Percentiles rank a stretch among this genome's conserved stretches.
These are phyloP conservation scores for Linum trigynum DNA, from an alignment of 345 rosid genomes.

Conservation along the genomic window DNA sequence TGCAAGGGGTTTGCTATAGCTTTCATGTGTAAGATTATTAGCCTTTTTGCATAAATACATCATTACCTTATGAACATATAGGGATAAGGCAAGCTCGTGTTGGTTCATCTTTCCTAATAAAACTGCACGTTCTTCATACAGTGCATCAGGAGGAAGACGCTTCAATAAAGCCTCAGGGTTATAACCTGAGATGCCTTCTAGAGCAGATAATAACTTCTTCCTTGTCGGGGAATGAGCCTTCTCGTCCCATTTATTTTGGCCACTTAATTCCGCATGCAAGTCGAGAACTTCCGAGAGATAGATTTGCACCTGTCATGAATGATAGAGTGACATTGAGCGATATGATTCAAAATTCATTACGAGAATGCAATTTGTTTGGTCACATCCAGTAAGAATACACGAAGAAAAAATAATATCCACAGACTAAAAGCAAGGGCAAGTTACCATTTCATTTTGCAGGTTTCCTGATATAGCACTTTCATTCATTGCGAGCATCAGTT, in stretches of 20 bases:
- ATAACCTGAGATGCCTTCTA: slow-evolving; percentile 87
- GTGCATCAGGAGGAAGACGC: slow-evolving; percentile 81
- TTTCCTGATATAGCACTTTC: slow-evolving; percentile 85
- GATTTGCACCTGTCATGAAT: slow-evolving; percentile 65
- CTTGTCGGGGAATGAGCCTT: slow-evolving; percentile 71
- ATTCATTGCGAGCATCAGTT: slow-evolving; percentile 94
- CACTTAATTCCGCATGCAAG: slow-evolving; percentile 55
- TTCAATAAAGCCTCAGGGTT: slow-evolving; percentile 73
- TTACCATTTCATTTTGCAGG: slow-evolving; percentile 96
- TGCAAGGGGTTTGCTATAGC: too few relatives aligned
- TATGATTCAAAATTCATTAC: background rate
- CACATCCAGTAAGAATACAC: background rate
- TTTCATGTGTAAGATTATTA: too few relatives aligned
- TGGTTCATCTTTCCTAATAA: slow-evolving; percentile 93
- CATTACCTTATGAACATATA: slow-evolving; percentile 90
- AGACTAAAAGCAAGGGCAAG: slow-evolving; percentile 10
- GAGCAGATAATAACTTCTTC: slow-evolving; percentile 81
- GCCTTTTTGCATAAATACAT: too few relatives aligned
- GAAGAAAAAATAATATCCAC: background rate
- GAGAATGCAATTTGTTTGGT: slow-evolving; percentile 5
- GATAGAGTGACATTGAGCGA: background rate
- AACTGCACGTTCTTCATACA: slow-evolving; percentile 92
- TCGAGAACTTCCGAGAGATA: slow-evolving; percentile 91
- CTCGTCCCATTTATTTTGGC: slow-evolving; percentile 84
- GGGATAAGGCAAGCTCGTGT: slow-evolving; percentile 91